Conservation (phyloP, 163 green algal genomes). For the Chloromonas sp. region DNA sequence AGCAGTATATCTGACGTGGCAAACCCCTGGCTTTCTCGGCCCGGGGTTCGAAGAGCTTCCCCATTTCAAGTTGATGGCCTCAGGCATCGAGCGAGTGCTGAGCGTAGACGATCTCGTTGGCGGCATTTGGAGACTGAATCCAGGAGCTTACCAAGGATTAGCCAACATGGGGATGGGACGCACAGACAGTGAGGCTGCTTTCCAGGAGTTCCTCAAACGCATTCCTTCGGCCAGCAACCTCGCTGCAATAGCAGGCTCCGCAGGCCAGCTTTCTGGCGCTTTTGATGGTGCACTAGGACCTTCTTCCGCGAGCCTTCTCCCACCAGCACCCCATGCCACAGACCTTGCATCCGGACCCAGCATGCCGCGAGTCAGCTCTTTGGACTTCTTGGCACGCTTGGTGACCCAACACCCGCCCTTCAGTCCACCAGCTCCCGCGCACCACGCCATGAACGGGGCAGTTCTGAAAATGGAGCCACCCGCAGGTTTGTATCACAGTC, state of each 20-base stretch:
- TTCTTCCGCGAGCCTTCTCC: too few species aligned
- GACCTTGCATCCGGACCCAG: background rate
- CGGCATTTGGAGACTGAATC: conserved; percentile 19
- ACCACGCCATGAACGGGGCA: too few species aligned
- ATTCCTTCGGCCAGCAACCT: conserved; percentile 48
- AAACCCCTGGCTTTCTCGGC: too few species aligned
- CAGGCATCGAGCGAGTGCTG: background rate
- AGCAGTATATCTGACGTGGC: too few species aligned
- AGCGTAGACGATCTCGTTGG: conserved; percentile 40
- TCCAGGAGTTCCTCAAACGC: conserved; percentile 50
- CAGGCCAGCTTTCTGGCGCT: background rate
- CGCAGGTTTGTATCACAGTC: too few species aligned
- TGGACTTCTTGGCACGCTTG: conserved; percentile 55
- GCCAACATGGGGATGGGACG: conserved; percentile 18
- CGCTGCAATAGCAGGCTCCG: conserved; percentile 11
- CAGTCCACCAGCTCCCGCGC: too few species aligned
- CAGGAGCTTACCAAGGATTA: background rate
- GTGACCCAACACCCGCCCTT: conserved; percentile 7
- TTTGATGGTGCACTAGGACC: too few species aligned
- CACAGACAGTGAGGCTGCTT: conserved; percentile 36
- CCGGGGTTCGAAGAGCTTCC: too few species aligned
- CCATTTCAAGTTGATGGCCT: too few species aligned
- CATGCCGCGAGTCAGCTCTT: conserved; percentile 54
- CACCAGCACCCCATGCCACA: too few species aligned
- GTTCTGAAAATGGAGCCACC: too few species aligned